phyloP scores from a whole-genome alignment of 75 land plant genomes.

The Azolla pinnata region DNA sequence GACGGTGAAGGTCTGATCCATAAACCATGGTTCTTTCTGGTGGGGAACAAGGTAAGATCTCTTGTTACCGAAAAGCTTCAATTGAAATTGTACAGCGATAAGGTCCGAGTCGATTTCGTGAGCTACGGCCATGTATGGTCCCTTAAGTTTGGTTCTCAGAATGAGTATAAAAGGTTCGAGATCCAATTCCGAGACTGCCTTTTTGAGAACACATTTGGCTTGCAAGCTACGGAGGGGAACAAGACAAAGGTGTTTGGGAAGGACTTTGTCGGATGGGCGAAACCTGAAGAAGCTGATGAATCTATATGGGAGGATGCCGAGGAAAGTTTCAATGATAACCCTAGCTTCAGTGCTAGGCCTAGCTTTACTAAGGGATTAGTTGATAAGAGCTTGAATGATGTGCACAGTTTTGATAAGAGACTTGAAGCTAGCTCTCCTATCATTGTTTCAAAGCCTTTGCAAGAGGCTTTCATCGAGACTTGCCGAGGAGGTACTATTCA shows the following conservation, averaged over 20 bases:
- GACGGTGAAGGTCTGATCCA: conserved; percentile 12
- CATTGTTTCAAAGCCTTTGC: conserved; percentile 9
- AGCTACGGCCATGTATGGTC: conserved; percentile 52
- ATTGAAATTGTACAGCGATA: conserved; percentile 34
- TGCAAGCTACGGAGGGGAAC: conserved; percentile 59
- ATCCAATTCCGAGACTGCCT: conserved; percentile 37
- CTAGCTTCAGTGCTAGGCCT: too few relatives aligned
- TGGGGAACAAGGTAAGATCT: conserved; percentile 19
- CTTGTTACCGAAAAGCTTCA: conserved; percentile 29
- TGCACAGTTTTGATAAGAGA: conserved; percentile 25
- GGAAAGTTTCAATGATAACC: conserved; percentile 30
- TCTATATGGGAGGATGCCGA: conserved; percentile 56
- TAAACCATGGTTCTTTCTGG: conserved; percentile 22
- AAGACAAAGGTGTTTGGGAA: conserved; percentile 64
- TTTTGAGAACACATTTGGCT: conserved; percentile 58
- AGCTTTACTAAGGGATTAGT: too few relatives aligned
- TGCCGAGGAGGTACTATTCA: conserved; percentile 33
- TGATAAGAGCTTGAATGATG: too few relatives aligned
- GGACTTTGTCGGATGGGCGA: conserved; percentile 67
- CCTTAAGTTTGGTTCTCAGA: conserved; percentile 31
- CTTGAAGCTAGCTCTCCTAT: conserved; percentile 3
- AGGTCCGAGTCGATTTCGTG: conserved; percentile 53
- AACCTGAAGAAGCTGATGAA: conserved; percentile 48
- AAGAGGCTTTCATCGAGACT: conserved; percentile 66
- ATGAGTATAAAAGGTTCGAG: conserved; percentile 36